phyloP scores from a whole-genome alignment of 1,284 basidiomycete genomes.

The Sutorius eximius region DNA sequence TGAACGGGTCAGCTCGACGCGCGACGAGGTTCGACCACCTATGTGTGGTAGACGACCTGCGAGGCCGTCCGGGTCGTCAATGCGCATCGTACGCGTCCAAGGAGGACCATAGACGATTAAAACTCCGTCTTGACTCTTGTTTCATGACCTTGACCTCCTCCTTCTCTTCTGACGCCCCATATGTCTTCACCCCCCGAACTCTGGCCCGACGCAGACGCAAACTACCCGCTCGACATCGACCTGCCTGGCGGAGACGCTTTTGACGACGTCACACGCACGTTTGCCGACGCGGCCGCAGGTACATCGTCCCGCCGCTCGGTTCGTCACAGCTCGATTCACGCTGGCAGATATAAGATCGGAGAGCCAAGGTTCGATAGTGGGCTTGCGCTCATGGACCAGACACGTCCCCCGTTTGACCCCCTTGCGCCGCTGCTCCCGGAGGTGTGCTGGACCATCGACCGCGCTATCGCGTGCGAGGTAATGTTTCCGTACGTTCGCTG shows the following conservation, averaged over 20 bases:
- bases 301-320: constrained; percentile 8
- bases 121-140: too few relatives aligned
- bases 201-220: constrained; percentile 13
- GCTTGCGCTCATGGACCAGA: constrained; percentile 50
- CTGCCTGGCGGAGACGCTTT: constrained; percentile 59
- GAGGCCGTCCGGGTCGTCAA: too few relatives aligned
- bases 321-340: constrained; percentile 13
- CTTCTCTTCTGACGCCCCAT: too few relatives aligned
- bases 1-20: too few relatives aligned
- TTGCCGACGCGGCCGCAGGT: constrained; percentile 60
- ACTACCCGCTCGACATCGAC: constrained; percentile 19
- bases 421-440: constrained; percentile 60
- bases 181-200: constrained; percentile 3
- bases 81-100: too few relatives aligned
- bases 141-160: too few relatives aligned
- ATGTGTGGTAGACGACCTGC: too few relatives aligned
- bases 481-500: constrained; percentile 22
- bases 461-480: constrained; percentile 80
- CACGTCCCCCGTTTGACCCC: constrained; percentile 62
- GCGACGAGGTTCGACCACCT: too few relatives aligned
- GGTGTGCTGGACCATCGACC: constrained; percentile 86
- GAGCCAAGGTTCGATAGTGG: constrained; percentile 90
- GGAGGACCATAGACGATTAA: too few relatives aligned
- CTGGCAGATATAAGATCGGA: constrained; percentile 73
- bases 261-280: constrained; percentile 58